Percentiles rank a stretch among this genome's conserved stretches.
Conservation (phyloP, 106 monocot species). For the Phalaenopsis aphrodite region DNA sequence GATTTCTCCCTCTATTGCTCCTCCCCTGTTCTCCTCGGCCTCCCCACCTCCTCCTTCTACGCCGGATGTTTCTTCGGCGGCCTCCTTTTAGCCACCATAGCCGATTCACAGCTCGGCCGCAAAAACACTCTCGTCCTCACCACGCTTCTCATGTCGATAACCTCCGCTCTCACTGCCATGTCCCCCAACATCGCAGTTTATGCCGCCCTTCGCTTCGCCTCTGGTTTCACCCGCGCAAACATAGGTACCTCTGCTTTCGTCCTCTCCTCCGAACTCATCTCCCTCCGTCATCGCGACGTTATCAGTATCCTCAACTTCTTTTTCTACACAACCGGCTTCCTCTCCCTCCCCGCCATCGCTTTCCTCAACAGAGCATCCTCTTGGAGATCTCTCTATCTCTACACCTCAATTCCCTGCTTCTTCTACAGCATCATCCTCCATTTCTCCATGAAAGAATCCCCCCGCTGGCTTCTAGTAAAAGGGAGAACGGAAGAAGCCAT, state of each 20-base stretch:
- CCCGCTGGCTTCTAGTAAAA: slow-evolving; percentile 23
- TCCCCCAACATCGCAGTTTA: slow-evolving; percentile 21
- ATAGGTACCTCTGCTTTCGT: slow-evolving; percentile 21
- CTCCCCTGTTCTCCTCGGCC: slow-evolving; percentile 3
- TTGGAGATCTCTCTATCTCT: slow-evolving; percentile 31
- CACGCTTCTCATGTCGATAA: slow-evolving; percentile 20
- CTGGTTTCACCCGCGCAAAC: slow-evolving; percentile 23
- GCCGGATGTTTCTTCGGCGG: slow-evolving; percentile 31
- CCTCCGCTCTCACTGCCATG: slow-evolving; percentile 6
- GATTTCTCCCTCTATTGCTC: slow-evolving; percentile 19
- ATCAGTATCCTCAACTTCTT: slow-evolving; percentile 21
- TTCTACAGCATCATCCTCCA: slow-evolving; percentile 13
- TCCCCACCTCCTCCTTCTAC: slow-evolving; percentile 29
- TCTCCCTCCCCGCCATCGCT: slow-evolving; percentile 26
- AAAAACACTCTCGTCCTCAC: slow-evolving; percentile 26
- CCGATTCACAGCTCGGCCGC: slow-evolving; percentile 30
- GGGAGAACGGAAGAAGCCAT: slow-evolving; percentile 10
- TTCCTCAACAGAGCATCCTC: slow-evolving; percentile 12
- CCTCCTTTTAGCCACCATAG: slow-evolving; percentile 16
- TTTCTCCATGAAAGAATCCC: slow-evolving; percentile 18
- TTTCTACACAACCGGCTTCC: slow-evolving; percentile 21
- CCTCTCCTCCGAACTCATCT: slow-evolving; percentile 20
- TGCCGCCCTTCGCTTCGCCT: slow-evolving; percentile 11
- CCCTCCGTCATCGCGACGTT: slow-evolving; percentile 6
- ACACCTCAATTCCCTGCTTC: slow-evolving; percentile 16